Evolutionary conservation across 2,329 filamentous ascomycete genomes (phyloP), one percentile per base, ranked within the genome.

Genomic region (Aaosphaeria arxii): DNA sequence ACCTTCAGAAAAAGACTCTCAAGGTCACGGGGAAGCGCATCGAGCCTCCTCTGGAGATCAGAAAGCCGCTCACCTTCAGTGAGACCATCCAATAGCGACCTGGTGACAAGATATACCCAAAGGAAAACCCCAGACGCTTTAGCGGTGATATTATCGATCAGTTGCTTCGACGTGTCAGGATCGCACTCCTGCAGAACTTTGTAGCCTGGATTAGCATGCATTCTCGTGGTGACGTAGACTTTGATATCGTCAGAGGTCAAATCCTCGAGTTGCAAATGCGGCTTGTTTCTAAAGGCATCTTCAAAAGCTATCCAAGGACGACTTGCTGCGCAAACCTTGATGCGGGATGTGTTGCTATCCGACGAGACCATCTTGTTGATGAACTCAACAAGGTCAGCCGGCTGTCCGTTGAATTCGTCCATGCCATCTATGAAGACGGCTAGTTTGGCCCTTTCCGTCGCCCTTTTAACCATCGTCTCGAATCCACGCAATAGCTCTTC

Each of bases 371-470:
- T 17, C 13, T 39, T 9, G 17, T 42, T 5, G 3, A 49, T 30
- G 28, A 46, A 43, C 2, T 30, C 41, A 7, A 32, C 17, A 4
- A 43, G 24, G 11, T 32, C 11, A 29, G 17, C 24, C 5, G 42
- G 44, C 1, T 42, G 6, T 0, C 54, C 54, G 11, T 52, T 13
- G 36, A 47, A 57, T 30, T 52, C 53, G n/a, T 52, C 53, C 3
- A 59, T 42, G 4, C 54, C 56, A 31, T 56, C 53, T 11, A 59
- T 51, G 30, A 57, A 57, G 35, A 57, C 53, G 35, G 50, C 53
- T 13, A 50, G 45, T 38, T 43, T 52, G 36, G 40, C 40, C 5
- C 32, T 33, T 28, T 41, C 31, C 11, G 28, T 33, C 11, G 30
- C 40, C n/a, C 4, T n/a, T 11, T 35, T 6, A 6, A 29, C 31